Conservation (phyloP, 2,329 filamentous ascomycete species). For the Diaporthe caulivora region DNA sequence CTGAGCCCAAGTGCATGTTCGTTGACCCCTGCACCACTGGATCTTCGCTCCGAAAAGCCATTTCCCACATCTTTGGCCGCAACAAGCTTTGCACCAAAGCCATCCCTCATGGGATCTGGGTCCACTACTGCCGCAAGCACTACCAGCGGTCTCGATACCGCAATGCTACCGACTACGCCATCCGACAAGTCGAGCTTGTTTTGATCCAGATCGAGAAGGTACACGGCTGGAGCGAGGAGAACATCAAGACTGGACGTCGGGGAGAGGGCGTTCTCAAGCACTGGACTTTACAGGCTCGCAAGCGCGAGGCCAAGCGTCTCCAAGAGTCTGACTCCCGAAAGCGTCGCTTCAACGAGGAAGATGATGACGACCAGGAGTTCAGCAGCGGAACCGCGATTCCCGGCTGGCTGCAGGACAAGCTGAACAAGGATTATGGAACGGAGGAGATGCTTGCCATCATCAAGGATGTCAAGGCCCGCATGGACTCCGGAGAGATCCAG, state of each 20-base stretch:
- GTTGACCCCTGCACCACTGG: constrained; percentile 69
- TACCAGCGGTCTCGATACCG: constrained; percentile 83
- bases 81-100: constrained; percentile 82
- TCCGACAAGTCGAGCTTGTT: constrained; percentile 74
- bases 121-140: constrained; percentile 83
- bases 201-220: constrained; percentile 72
- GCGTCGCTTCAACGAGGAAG: constrained; percentile 40
- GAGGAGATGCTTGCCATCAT: constrained; percentile 62
- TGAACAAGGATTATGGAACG: constrained; percentile 62
- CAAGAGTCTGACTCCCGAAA: constrained; percentile 48
- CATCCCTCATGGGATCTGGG: constrained; percentile 79
- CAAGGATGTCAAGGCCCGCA: constrained; percentile 57
- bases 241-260: constrained; percentile 45
- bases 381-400: constrained; percentile 58
- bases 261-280: constrained; percentile 60
- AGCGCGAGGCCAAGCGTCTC: constrained; percentile 72
- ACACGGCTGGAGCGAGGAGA: constrained; percentile 70
- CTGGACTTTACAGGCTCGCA: constrained; percentile 74
- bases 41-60: constrained; percentile 77
- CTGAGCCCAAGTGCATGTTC: constrained; percentile 63
- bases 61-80: constrained; percentile 85
- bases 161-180: constrained; percentile 70
- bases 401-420: constrained; percentile 61
- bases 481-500: constrained; percentile 55
- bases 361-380: constrained; percentile 51